Percentiles rank a stretch among this genome's conserved stretches.
Evolutionary conservation across 2,329 filamentous ascomycete species (phyloP).

Genomic region (Venturia effusa): DNA sequence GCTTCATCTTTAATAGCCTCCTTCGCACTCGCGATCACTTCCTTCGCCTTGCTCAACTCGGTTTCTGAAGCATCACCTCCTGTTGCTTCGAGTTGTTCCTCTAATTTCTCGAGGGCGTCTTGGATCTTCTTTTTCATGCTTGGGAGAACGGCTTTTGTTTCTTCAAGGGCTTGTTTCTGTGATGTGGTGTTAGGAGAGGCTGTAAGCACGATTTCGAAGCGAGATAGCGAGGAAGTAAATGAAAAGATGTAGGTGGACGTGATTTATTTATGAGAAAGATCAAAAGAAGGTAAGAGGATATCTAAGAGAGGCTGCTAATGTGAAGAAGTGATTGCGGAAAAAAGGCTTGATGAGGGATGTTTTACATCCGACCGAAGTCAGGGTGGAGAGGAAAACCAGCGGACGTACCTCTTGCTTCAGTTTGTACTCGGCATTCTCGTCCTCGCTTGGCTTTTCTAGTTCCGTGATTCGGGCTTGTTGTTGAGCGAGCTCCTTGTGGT

Average conservation of each 20-base stretch:
- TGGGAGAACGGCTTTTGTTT: slow-evolving; percentile 76
- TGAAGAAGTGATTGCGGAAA: background rate
- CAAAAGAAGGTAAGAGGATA: too few species aligned
- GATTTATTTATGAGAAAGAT: too few species aligned
- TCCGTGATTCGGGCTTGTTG: slow-evolving; percentile 63
- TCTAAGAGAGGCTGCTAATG: too few species aligned
- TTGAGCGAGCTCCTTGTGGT: slow-evolving; percentile 71
- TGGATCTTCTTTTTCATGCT: slow-evolving; percentile 60
- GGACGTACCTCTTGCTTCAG: slow-evolving; percentile 77
- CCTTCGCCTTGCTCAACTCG: slow-evolving; percentile 35
- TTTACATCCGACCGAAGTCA: too few species aligned
- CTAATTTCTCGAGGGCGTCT: slow-evolving; percentile 60
- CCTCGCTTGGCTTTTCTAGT: slow-evolving; percentile 50
- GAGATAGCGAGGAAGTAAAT: too few species aligned
- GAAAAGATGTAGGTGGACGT: too few species aligned
- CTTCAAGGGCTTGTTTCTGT: slow-evolving; percentile 69
- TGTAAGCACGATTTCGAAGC: too few species aligned
- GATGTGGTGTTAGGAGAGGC: background rate
- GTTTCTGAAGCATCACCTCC: slow-evolving; percentile 27
- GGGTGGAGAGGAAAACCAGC: too few species aligned
- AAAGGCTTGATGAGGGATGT: background rate
- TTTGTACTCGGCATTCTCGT: slow-evolving; percentile 66
- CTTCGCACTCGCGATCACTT: slow-evolving; percentile 30
- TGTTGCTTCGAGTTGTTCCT: slow-evolving; percentile 54
- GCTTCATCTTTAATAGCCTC: slow-evolving; percentile 20